phyloP scores from a whole-genome alignment of 306 rosid species.

The Cicer pinnatifidum region DNA sequence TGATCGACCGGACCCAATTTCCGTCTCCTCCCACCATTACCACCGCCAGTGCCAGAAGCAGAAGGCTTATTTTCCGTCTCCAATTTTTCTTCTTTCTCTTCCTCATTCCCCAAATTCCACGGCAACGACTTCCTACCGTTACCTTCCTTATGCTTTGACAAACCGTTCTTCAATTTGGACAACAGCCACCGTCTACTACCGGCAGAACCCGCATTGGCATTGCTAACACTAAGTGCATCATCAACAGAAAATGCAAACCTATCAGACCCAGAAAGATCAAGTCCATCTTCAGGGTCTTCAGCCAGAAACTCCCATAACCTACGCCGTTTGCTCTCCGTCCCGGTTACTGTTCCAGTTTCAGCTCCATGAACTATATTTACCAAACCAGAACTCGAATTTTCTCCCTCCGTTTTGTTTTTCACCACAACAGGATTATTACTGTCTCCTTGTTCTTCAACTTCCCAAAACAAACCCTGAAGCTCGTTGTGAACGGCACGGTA shows the following conservation, averaged over 20 bases:
- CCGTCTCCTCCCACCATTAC: constrained; percentile 56
- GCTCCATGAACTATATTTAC: constrained; percentile 51
- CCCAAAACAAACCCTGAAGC: constrained; percentile 91
- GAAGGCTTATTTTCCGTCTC: constrained; percentile 58
- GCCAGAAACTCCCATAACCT: constrained; percentile 80
- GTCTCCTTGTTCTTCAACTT: constrained; percentile 52
- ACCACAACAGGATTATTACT: constrained; percentile 28
- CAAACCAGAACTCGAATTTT: constrained; percentile 39
- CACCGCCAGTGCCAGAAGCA: constrained; percentile 3
- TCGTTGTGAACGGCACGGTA: constrained; percentile 80
- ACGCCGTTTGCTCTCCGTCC: constrained; percentile 65
- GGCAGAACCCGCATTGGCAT: constrained; percentile 77
- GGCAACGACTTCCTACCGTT: constrained; percentile 63
- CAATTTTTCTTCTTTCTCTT: constrained; percentile 72
- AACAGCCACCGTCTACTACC: constrained; percentile 77
- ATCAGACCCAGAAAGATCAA: constrained; percentile 93
- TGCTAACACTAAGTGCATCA: constrained; percentile 79
- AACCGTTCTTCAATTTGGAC: constrained; percentile 77
- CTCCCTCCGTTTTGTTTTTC: constrained; percentile 37
- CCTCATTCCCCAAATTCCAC: constrained; percentile 70
- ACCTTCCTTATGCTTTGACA: constrained; percentile 80
- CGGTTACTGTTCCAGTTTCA: background rate
- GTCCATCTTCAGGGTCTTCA: constrained; percentile 79
- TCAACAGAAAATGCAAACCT: constrained; percentile 93
- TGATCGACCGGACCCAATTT: constrained; percentile 88